phyloP scores from a whole-genome alignment of 1,139 yeast genomes.

The Saccharomyces uvarum region DNA sequence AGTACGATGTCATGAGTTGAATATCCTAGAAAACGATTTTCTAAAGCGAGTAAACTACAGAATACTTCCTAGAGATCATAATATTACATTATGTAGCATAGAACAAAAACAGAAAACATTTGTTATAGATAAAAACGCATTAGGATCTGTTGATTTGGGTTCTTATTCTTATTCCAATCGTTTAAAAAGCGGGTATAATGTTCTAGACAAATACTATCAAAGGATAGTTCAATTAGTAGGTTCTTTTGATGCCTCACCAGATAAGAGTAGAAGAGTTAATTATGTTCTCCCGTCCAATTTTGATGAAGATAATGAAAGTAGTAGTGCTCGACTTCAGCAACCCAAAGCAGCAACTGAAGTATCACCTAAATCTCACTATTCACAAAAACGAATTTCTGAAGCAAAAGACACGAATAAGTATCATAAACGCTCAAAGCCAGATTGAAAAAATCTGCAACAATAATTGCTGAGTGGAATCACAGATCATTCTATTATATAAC shows the following conservation, averaged over 20 bases:
- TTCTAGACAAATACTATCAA: slow-evolving; percentile 51
- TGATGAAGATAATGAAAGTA: not conserved
- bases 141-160: slow-evolving; percentile 2
- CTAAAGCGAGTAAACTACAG: slow-evolving; percentile 73
- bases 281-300: slow-evolving; percentile 10
- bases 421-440: not conserved
- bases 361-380: not conserved
- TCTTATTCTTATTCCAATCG: slow-evolving; percentile 2
- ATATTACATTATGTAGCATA: slow-evolving; percentile 29
- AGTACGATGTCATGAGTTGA: slow-evolving; percentile 74
- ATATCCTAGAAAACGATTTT: slow-evolving; percentile 82
- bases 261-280: slow-evolving; percentile 22
- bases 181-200: slow-evolving; percentile 32
- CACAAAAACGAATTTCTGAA: not conserved
- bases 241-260: slow-evolving; percentile 22
- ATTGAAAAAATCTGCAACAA: not conserved
- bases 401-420: not conserved
- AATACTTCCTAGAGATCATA: slow-evolving; percentile 49
- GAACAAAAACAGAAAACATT: slow-evolving; percentile 26
- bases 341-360: not conserved
- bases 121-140: slow-evolving; percentile 12
- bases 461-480: not conserved
- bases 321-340: not conserved
- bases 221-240: slow-evolving; percentile 62
- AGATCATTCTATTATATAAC: not conserved